phyloP scores from a whole-genome alignment of 176 grass and related monocot genomes.

The Eleusine coracana region DNA sequence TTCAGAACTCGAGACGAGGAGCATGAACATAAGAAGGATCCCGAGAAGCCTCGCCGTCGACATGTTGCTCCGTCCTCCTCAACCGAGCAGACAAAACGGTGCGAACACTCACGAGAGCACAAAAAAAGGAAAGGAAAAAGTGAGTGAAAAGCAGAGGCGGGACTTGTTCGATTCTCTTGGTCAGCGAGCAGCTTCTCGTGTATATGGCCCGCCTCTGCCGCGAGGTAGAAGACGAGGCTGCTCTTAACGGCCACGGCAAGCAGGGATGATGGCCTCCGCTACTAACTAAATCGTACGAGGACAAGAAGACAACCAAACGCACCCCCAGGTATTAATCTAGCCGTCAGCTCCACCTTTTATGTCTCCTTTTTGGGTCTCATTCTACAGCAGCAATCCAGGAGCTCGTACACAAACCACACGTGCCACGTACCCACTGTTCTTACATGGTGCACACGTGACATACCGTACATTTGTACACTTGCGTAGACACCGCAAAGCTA shows the following conservation, averaged over 20 bases:
- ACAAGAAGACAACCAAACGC: constrained; percentile 46
- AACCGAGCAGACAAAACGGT: neutral
- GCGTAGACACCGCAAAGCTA: neutral
- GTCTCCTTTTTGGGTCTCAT: neutral
- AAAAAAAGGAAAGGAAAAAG: neutral
- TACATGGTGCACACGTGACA: neutral
- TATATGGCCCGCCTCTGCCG: constrained; percentile 4
- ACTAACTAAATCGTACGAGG: constrained; percentile 26
- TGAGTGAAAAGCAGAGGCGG: constrained; percentile 35
- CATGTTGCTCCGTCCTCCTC: constrained; percentile 20
- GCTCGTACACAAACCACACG: constrained; percentile 16
- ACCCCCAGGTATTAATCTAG: constrained; percentile 33
- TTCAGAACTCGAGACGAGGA: constrained; percentile 36
- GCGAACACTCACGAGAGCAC: neutral
- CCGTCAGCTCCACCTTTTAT: neutral
- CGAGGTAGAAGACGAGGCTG: constrained; percentile 19
- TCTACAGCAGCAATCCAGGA: neutral
- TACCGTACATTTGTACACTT: neutral
- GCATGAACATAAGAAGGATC: constrained; percentile 45
- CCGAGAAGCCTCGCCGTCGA: constrained; percentile 51
- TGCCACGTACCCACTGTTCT: constrained; percentile 11
- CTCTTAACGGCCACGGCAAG: constrained; percentile 65
- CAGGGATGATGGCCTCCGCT: constrained; percentile 38
- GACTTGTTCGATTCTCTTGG: constrained; percentile 6
- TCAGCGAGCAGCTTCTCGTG: neutral